Evolutionary conservation across 352 stramenopile species (phyloP), one percentile per base, ranked within the genome.

Genomic region (Pythium folliculosum): DNA sequence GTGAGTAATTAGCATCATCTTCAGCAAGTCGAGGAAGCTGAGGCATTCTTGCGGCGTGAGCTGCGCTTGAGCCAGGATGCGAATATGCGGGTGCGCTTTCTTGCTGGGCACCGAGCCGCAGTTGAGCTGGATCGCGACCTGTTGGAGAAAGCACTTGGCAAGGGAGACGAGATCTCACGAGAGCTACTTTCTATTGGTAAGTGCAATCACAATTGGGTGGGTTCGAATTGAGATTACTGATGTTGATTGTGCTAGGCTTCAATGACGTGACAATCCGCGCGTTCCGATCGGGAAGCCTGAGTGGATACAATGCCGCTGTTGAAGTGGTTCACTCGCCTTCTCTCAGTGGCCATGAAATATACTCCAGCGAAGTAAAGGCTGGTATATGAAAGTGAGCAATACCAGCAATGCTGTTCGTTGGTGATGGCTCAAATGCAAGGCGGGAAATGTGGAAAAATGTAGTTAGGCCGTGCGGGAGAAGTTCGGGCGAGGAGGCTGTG

Each of bases 31-130:
- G 87, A 93, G 44, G 59, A 73, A 37, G 84, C 87, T 0, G 87
- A 95, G 63, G 67, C 76, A 3, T 90, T 91, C 66, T 76, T 92
- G 10, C 77, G 87, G 32, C 45, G 63, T 3, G 55, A 77, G n/a
- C 57, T 92, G 8, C 61, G 64, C 8, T 61, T 95, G 9, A 37
- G 75, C 35, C 59, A 71, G 19, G 71, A 86, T 25, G 73, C 76
- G 59, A 93, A 84, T 55, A 80, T 95, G 71, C 84, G 87, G 16
- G 87, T 95, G 40, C 83, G 87, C 13, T 93, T 93, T 60, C 74
- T 95, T 14, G 69, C 80, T 17, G 75, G 81, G 13, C 91, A 92
- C 47, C 83, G 82, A 40, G 87, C 87, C 38, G 87, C 80, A 12
- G 73, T 95, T 44, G 87, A 86, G 72, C 27, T 68, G 30, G 62